phyloP scores from a whole-genome alignment of 768 basidiomycete species.

The Mycena haematopus region DNA sequence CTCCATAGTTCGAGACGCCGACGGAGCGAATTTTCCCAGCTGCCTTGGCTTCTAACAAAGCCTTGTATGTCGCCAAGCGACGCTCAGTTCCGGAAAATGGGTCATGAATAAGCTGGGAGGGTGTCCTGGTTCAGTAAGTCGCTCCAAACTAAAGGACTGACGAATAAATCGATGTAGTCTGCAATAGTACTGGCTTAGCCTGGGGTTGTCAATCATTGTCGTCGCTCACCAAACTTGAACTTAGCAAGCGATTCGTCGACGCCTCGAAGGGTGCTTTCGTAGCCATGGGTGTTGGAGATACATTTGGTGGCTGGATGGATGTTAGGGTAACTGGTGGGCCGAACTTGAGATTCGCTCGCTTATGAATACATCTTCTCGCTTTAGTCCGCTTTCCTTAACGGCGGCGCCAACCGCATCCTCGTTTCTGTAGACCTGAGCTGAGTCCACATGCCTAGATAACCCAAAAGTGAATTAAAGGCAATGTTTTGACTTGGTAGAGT shows the following conservation, averaged over 20 bases:
- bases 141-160: neutral
- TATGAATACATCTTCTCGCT: conserved; percentile 70
- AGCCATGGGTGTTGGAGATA: conserved; percentile 62
- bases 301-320: conserved; percentile 67
- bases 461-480: neutral
- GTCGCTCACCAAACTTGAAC: conserved; percentile 62
- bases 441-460: conserved; percentile 69
- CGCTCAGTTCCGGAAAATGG: conserved; percentile 66
- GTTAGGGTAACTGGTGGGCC: neutral
- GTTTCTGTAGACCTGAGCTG: conserved; percentile 73
- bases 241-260: conserved; percentile 66
- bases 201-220: neutral
- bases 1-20: conserved; percentile 84
- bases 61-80: conserved; percentile 76
- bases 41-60: conserved; percentile 64
- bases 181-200: neutral
- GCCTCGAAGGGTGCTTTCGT: conserved; percentile 61
- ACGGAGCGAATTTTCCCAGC: conserved; percentile 72
- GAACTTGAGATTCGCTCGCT: conserved; percentile 46
- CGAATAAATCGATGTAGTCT: conserved; percentile 76
- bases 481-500: conserved; percentile 27
- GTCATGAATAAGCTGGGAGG: conserved; percentile 66
- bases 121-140: neutral
- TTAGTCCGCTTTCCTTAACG: conserved; percentile 59
- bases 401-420: conserved; percentile 68